Base-by-base conservation (phyloP, 345 rosid genomes). In the Melaleuca alternifolia region DNA sequence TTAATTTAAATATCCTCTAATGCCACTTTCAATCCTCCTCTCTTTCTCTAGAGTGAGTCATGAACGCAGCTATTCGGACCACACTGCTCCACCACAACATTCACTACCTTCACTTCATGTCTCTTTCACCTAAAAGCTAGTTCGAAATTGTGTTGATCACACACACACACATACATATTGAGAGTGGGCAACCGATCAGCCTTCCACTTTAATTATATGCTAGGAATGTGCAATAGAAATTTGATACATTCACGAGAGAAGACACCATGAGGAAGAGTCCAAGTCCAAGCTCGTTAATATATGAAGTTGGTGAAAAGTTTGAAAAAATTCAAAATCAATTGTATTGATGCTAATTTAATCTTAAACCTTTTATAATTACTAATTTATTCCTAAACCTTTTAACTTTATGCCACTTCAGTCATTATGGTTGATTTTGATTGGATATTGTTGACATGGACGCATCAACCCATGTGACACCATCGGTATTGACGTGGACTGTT, bases 191-290 rank as follows among this genome's bases (percentile, higher is more conserved):
- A 65, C 11, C 8, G 16, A 65, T 65, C 3, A 65, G 33, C 6
- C 46, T 15, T 11, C 0, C 1, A 5, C 46, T 65, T 0, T 8
- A 1, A 16, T 33, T 16, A 30, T 33, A 16, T 30, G 13, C 16
- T 33, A 16, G 4, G 46, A 3, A 11, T 0, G 41, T 23, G 8
- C 2, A 33, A 3, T 1, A 65, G 5, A 33, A 65, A 18, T 3
- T 6, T 10, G 21, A 65, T 65, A 18, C 12, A 11, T 65, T 65
- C 3, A 16, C 46, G 1, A 0, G 2, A 0, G 23, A 65, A 65
- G 46, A 65, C 41, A 65, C 46, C 11, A 65, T 30, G 46, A 65
- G 46, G 10, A 11, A 65, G 77, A 65, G 77, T 1, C 20, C 23
- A 33, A 30, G 6, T 65, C 10, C 77, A 4, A 65, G 21, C 77